A percentile compares a stretch with the other conserved stretches of the same genome.
These are phyloP conservation scores for Hordeum marinum DNA, from an alignment of 176 grass and related monocot genomes.

Conservation along the genomic window DNA sequence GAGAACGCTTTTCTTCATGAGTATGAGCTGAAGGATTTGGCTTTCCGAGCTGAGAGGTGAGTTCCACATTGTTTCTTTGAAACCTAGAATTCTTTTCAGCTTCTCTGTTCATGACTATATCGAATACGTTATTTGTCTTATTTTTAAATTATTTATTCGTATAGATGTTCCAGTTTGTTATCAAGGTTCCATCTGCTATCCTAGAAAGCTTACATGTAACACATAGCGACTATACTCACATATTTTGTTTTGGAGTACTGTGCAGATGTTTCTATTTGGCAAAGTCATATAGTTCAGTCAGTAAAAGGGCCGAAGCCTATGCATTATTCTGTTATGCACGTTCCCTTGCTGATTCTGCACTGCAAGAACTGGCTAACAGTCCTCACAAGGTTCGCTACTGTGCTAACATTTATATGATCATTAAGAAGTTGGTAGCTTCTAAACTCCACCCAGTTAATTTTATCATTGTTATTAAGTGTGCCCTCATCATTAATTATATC, in stretches of 20 bases:
- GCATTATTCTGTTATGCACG: slow-evolving; percentile 74
- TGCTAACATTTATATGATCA: neutral
- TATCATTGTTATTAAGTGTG: neutral
- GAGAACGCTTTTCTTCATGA: slow-evolving; percentile 72
- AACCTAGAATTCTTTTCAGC: neutral
- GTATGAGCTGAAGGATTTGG: slow-evolving; percentile 66
- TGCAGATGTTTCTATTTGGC: slow-evolving; percentile 95
- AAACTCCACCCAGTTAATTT: neutral
- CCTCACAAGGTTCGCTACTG: slow-evolving; percentile 52
- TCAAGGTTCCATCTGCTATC: neutral
- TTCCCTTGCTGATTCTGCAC: slow-evolving; percentile 51
- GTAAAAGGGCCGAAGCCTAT: slow-evolving; percentile 94
- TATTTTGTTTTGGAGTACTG: slow-evolving; percentile 27
- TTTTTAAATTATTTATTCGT: neutral
- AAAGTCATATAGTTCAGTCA: slow-evolving; percentile 89
- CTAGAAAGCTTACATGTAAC: neutral
- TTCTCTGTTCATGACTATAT: neutral
- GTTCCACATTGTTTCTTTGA: slow-evolving; percentile 1
- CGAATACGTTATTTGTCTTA: neutral
- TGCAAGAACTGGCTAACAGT: slow-evolving; percentile 59
- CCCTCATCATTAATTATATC: neutral
- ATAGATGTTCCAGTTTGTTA: neutral
- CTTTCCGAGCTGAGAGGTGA: slow-evolving; percentile 82
- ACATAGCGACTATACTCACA: neutral
- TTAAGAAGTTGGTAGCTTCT: neutral